phyloP scores from a whole-genome alignment of 1,139 yeast genomes.

The Geotrichum australiense region DNA sequence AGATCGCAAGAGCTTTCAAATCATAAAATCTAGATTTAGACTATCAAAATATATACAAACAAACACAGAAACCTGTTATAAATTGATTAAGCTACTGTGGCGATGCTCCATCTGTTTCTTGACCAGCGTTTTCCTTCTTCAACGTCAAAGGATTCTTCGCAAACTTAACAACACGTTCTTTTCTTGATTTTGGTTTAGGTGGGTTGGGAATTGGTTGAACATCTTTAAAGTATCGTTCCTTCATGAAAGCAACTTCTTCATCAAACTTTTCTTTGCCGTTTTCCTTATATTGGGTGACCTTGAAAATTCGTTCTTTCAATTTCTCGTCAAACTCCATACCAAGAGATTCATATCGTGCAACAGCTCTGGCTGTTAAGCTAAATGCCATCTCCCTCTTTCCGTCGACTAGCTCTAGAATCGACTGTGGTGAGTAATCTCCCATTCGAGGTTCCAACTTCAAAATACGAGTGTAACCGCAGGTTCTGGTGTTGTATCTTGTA shows the following conservation, averaged over 20 bases:
- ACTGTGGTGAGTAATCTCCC: constrained; percentile 89
- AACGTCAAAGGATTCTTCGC: constrained; percentile 12
- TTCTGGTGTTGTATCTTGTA: constrained; percentile 54
- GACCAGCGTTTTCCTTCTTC: neutral
- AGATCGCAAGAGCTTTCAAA: no score
- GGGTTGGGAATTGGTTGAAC: constrained; percentile 21
- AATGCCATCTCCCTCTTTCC: constrained; percentile 67
- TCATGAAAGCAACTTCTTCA: constrained; percentile 59
- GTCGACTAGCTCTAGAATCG: constrained; percentile 82
- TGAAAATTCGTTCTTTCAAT: no score
- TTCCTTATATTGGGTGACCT: constrained; percentile 42
- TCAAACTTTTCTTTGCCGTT: constrained; percentile 51
- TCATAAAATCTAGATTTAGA: no score
- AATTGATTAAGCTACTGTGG: no score
- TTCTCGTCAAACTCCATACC: constrained; percentile 53
- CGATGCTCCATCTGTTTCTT: no score
- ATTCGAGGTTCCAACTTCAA: constrained; percentile 77
- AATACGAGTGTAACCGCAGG: constrained; percentile 82
- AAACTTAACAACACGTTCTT: constrained; percentile 13
- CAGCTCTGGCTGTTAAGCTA: constrained; percentile 72
- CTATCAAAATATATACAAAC: no score
- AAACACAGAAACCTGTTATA: no score
- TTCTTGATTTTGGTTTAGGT: constrained; percentile 16
- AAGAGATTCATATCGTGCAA: constrained; percentile 63
- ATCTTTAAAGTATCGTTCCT: constrained; percentile 45